A percentile compares a stretch with the other conserved stretches of the same genome.
phyloP scores from a whole-genome alignment of 345 rosid genomes.

The Erucastrum elatum region DNA sequence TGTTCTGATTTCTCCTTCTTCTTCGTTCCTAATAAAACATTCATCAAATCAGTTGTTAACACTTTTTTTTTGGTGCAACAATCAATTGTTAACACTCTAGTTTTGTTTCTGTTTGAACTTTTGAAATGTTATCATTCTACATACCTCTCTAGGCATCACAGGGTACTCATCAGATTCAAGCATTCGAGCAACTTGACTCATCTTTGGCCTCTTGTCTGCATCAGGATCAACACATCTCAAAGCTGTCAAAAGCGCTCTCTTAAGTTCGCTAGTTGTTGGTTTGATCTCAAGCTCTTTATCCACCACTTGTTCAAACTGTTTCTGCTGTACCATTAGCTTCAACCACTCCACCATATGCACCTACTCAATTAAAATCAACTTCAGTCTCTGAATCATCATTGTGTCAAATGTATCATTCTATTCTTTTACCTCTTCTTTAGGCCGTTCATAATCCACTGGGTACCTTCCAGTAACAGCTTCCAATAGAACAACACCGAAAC shows the following conservation, averaged over 20 bases:
- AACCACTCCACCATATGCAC: conserved; percentile 97
- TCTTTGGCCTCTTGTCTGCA: conserved; percentile 87
- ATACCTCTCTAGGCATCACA: conserved; percentile 52
- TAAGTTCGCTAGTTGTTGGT: conserved; percentile 85
- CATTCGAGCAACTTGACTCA: conserved; percentile 97
- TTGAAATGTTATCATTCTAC: neutral
- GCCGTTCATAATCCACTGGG: conserved; percentile 86
- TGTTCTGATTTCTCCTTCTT: conserved; percentile 57
- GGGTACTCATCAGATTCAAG: conserved; percentile 93
- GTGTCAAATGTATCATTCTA: neutral
- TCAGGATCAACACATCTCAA: conserved; percentile 97
- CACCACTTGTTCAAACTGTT: conserved; percentile 80
- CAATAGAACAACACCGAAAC: conserved; percentile 88
- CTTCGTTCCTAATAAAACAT: conserved; percentile 65
- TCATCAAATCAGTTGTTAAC: neutral
- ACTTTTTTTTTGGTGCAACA: neutral
- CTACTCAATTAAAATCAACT: conserved; percentile 38
- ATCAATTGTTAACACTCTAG: neutral
- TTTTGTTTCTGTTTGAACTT: neutral
- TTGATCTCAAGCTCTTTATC: conserved; percentile 71
- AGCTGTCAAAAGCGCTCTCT: conserved; percentile 89
- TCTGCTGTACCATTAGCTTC: conserved; percentile 86
- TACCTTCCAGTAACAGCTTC: conserved; percentile 99
- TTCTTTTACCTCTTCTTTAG: conserved; percentile 73
- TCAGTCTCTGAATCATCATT: neutral